Evolutionary conservation across 345 rosid species (phyloP).

Genomic region (Turnera subulata): DNA sequence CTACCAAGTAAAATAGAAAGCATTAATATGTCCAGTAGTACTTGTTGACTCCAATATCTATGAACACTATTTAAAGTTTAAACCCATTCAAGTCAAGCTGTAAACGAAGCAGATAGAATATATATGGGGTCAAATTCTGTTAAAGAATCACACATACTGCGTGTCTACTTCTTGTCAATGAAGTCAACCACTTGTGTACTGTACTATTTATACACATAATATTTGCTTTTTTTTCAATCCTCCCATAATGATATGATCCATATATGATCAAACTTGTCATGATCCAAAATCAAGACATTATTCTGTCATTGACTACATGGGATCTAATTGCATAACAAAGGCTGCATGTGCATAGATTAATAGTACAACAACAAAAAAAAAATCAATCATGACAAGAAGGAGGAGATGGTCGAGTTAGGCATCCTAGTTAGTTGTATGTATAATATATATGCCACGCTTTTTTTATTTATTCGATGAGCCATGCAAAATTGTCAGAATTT

Average conservation of each 20-base stretch:
- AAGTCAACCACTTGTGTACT: constrained; percentile 29
- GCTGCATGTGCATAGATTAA: not conserved
- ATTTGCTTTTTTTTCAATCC: too few species aligned
- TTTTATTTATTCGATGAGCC: constrained; percentile 10
- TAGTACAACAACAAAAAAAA: not conserved
- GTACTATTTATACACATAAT: constrained; percentile 1
- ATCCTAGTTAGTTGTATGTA: not conserved
- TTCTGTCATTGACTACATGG: not conserved
- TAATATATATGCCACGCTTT: not conserved
- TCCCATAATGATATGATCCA: not conserved
- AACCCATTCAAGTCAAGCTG: too few species aligned
- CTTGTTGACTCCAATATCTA: too few species aligned
- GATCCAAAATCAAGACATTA: not conserved
- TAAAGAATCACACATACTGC: too few species aligned
- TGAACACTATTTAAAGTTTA: too few species aligned
- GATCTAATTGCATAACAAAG: not conserved
- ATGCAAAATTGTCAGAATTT: constrained; percentile 39
- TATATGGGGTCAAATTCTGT: too few species aligned
- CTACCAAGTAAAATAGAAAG: too few species aligned
- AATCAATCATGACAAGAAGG: not conserved
- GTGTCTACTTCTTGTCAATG: constrained; percentile 5
- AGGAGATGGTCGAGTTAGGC: not conserved
- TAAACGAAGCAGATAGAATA: too few species aligned
- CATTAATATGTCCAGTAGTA: too few species aligned
- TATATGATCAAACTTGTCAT: not conserved